Evolutionary conservation across 192 early-diverging fungal genomes (phyloP), one percentile per base, ranked within the genome.

Genomic region (Oehlia diaphana): DNA sequence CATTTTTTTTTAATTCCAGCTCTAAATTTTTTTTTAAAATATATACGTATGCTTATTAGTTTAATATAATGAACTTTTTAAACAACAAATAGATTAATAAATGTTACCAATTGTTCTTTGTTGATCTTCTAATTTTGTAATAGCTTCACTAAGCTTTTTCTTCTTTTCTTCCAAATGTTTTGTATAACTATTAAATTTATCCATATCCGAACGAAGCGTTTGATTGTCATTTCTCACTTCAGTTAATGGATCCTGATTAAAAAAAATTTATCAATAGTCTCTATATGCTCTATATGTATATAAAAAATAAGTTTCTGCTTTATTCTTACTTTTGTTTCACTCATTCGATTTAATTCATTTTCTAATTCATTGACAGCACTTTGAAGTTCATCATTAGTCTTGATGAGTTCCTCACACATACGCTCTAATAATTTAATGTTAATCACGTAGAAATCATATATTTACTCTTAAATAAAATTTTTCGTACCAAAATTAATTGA

Each of bases 131-230:
- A 90, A 81, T 82, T 89, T 91, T 70, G 82, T 81, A 71, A 63
- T 75, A 23, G 16, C 13, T 31, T 75, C 74, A 39, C 28, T 63
- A 21, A 75, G 50, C 33, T 75, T 75, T 16, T 35, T 63, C 2
- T 35, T 75, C 44, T 75, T 75, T 13, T 75, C 58, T 37, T 75
- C 74, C 8, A 75, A 42, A 75, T 75, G 74, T 26, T 63, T 63
- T 44, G 35, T 90, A 84, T 58, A 92, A 63, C 28, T 82, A 70
- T 87, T 86, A 62, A 91, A 87, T 84, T 93, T 93, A 35, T 85
- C 83, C 73, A 87, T 89, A 81, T 94, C 92, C 0, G 84, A 80
- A 16, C 83, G 71, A n/a, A 92, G 83, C 33, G 86, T 86, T 12
- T 79, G 72, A 19, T 84, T 83, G 79, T 92, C 90, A 23, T 88